Evolutionary conservation across 805 yeast genomes (phyloP), one percentile per base, ranked within the genome.

Genomic region (Starmerella etchellsii): DNA sequence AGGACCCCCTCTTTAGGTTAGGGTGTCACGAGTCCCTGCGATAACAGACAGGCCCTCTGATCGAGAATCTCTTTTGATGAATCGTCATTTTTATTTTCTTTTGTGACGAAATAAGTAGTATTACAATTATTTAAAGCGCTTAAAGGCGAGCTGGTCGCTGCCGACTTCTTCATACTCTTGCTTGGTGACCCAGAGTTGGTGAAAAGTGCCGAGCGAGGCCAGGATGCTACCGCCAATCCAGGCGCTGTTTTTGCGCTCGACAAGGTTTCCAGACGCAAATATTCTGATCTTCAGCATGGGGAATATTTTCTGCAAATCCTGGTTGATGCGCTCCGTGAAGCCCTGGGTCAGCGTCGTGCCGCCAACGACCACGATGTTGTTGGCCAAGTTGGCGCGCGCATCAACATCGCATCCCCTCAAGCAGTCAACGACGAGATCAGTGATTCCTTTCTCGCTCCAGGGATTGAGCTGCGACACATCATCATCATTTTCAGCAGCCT

Each of bases 171-270:
- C 84, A 53, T 78, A 81, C 60, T 87, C 96, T 49, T 73, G 74
- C 54, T 76, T 78, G 31, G 87, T 80, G 2, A 87, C 94, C 95
- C 95, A 87, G 63, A 91, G 81, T 60, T 87, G 96, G 59, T 87
- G 96, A 68, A 87, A 87, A 2, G 95, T 82, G 26, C 96, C 96
- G 52, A 87, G 68, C 39, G 91, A 78, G 5, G 94, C 76, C 41
- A 87, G 64, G 29, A 87, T 85, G 49, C 88, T 78, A 7, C 95
- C 95, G 34, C 96, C 96, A 37, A 87, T 71, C 95, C 95, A 87
- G 7, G 88, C 68, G 45, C 84, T 81, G 55, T 73, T 79, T 49
- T 74, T 73, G 55, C 95, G 71, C 61, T 87, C 95, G 41, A 69
- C 68, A 4, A 78, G 43, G 46, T 59, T 60, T 8, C 95, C 95